Conservation (phyloP, 129 eudicot species). For the Daucus carota region DH1_v3.0 NC_030385.2:42220501-42221000, state of each 20-base stretch:
- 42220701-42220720: constrained; percentile 68
- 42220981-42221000: constrained; percentile 52
- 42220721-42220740: constrained; percentile 34
- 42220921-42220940: constrained; percentile 75
- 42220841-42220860: constrained; percentile 27
- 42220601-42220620: no score
- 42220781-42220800: constrained; percentile 37
- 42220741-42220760: constrained; percentile 44
- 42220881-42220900: constrained; percentile 29
- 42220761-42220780: constrained; percentile 41
- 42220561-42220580: constrained; percentile 37
- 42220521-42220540: constrained; percentile 40
- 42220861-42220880: constrained; percentile 40
- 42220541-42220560: constrained; percentile 42
- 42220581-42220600: constrained; percentile 66
- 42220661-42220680: constrained; percentile 43
- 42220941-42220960: constrained; percentile 45
- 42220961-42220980: constrained; percentile 53
- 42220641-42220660: constrained; percentile 82
- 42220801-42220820: constrained; percentile 54
- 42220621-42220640: constrained; percentile 65
- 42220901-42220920: constrained; percentile 55
- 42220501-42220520: constrained; percentile 65
- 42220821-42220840: constrained; percentile 47
- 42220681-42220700: constrained; percentile 70